Percentiles rank a stretch among this genome's conserved stretches.
Evolutionary conservation across 371 early-diverging fungal genomes (phyloP).

Genomic region (Actinomortierella wolfii): DNA sequence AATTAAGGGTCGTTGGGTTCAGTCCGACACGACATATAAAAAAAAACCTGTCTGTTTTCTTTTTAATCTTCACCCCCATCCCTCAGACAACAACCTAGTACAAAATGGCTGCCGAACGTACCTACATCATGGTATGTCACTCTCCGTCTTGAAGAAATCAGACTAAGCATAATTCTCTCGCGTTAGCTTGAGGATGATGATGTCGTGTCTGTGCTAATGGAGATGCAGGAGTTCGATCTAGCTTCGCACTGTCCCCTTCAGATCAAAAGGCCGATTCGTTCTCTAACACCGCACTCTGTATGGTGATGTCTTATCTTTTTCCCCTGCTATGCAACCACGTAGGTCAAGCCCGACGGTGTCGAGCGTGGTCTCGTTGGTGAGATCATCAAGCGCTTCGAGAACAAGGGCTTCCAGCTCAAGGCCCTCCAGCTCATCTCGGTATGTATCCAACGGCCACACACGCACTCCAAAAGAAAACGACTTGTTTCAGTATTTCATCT

Average conservation of each 20-base stretch:
- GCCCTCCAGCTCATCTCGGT: constrained; percentile 81
- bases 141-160: neutral
- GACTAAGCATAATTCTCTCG: no score
- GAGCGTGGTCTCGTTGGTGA: constrained; percentile 96
- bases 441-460: constrained; percentile 2
- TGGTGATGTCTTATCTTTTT: neutral
- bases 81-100: constrained; percentile 14
- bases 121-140: constrained; percentile 69
- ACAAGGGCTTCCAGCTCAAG: constrained; percentile 82
- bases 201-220: neutral
- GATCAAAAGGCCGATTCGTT: no score
- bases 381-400: constrained; percentile 96
- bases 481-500: no score
- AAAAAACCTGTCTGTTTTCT: constrained; percentile 20
- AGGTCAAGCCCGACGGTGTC: constrained; percentile 69
- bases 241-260: no score
- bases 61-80: constrained; percentile 29
- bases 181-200: no score
- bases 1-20: no score
- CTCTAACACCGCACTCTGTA: no score
- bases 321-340: neutral
- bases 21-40: no score
- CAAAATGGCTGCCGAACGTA: constrained; percentile 70
- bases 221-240: no score
- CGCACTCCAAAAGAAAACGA: no score